Evolutionary conservation across 257 asterid genomes (phyloP).

Genomic region (Paraleonurus japonicus): DNA sequence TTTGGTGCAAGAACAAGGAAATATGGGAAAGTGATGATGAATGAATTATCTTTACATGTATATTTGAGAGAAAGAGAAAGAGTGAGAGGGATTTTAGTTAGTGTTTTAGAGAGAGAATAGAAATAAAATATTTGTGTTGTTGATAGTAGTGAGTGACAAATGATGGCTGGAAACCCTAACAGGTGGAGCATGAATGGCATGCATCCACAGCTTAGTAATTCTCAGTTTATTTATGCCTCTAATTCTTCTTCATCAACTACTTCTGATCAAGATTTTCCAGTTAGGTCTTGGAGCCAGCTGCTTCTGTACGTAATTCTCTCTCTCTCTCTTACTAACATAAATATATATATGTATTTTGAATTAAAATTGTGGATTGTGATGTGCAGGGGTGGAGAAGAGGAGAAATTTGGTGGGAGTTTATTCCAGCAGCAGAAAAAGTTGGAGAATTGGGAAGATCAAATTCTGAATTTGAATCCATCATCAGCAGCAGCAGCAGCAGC

Average conservation of each 20-base stretch:
- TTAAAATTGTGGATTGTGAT: neutral
- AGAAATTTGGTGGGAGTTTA: conserved; percentile 35
- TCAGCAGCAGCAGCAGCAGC: no score
- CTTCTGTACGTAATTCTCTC: conserved; percentile 50
- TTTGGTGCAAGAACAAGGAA: conserved; percentile 32
- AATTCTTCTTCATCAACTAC: conserved; percentile 17
- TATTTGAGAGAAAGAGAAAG: neutral
- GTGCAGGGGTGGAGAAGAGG: conserved; percentile 39
- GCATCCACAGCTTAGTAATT: conserved; percentile 44
- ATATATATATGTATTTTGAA: no score
- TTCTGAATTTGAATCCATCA: conserved; percentile 43
- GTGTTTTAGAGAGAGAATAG: neutral
- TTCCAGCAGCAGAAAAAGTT: conserved; percentile 49
- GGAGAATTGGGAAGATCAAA: conserved; percentile 67
- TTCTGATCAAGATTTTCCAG: conserved; percentile 38
- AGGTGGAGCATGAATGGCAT: conserved; percentile 86
- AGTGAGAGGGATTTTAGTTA: neutral
- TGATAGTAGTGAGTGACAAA: conserved; percentile 25
- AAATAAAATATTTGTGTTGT: neutral
- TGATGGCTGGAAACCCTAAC: conserved; percentile 98
- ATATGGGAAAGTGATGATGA: conserved; percentile 19
- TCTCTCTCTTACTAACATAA: no score
- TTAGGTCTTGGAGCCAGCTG: conserved; percentile 70
- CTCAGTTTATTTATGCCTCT: conserved; percentile 7
- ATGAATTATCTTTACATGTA: neutral